Base-by-base conservation (phyloP, 2,329 filamentous ascomycete genomes). In the Penicillium concentricum region DNA sequence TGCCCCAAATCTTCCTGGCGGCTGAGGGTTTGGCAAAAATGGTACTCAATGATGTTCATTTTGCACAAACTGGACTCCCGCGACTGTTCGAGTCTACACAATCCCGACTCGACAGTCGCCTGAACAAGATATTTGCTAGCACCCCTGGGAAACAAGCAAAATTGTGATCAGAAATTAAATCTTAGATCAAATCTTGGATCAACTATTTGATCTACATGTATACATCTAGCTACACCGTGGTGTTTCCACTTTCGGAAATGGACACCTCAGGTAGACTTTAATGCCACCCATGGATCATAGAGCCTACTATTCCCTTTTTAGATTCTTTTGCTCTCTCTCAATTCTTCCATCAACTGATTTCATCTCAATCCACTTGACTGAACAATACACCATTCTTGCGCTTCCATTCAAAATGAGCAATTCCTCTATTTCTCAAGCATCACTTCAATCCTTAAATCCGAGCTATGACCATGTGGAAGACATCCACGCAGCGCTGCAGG, bases 1-100 rank as follows among this genome's bases (percentile, higher is more conserved):
- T 88, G 86, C 85, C 85, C 1, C 70, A 84, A 32, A 84, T 84
- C 53, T 82, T 84, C 74, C 81, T 84, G 67, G 82, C 80, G 28
- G 84, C 84, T 0, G 79, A 81, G 61, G 86, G 81, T 0, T 63
- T 88, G 56, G 82, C 79, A 2, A 72, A 74, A 30, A 85, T 87
- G 81, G 78, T 86, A 59, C 51, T 69, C 20, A 61, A 65, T 12
- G 67, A 56, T 3, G 39, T 52, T 1, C 41, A 43, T 4, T 69
- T 71, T 16, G 68, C 66, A 12, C 63, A 62, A 8, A 74, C 68
- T 6, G 65, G 64, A 6, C 42, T 76, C 15, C 74, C 74, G 2
- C 57, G 61, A 13, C 48, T 73, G 28, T 75, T 74, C 56, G 61
- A 69, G 53, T 70, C 69, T 13, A 71, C 66, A 2, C 43, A 58